phyloP scores from a whole-genome alignment of 73 alveolate species.

The Tetrahymena elliotti region DNA sequence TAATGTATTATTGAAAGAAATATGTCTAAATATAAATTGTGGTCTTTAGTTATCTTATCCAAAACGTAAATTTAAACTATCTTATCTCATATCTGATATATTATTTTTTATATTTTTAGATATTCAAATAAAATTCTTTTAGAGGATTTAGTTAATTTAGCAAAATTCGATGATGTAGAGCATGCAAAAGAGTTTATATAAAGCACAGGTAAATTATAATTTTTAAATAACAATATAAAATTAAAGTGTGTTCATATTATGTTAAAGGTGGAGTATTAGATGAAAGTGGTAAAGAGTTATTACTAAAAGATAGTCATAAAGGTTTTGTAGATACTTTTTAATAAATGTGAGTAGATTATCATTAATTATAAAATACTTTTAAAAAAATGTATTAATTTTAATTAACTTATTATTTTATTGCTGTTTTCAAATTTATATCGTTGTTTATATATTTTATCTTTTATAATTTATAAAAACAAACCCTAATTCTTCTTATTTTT shows the following conservation, averaged over 20 bases:
- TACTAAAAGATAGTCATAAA: neutral
- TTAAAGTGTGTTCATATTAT: neutral
- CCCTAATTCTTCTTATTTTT: neutral
- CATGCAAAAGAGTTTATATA: neutral
- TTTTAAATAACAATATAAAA: neutral
- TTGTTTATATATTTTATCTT: neutral
- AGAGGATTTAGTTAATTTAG: neutral
- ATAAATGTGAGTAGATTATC: neutral
- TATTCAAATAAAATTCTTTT: neutral
- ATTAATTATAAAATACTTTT: neutral
- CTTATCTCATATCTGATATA: neutral
- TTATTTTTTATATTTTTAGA: neutral
- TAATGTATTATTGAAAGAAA: neutral
- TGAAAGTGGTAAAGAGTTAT: neutral
- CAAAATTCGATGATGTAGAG: neutral
- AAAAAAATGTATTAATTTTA: neutral
- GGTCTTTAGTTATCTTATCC: neutral
- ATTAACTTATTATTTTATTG: neutral
- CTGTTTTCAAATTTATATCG: neutral
- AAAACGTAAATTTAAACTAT: neutral
- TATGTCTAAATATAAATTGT: neutral
- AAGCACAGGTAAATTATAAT: neutral
- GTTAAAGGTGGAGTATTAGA: neutral
- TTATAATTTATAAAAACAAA: too few relatives aligned
- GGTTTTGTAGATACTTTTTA: neutral